A percentile compares a stretch with the other conserved stretches of the same genome.
Conservation (phyloP, 306 rosid species). For the Sicyos edulis region DNA sequence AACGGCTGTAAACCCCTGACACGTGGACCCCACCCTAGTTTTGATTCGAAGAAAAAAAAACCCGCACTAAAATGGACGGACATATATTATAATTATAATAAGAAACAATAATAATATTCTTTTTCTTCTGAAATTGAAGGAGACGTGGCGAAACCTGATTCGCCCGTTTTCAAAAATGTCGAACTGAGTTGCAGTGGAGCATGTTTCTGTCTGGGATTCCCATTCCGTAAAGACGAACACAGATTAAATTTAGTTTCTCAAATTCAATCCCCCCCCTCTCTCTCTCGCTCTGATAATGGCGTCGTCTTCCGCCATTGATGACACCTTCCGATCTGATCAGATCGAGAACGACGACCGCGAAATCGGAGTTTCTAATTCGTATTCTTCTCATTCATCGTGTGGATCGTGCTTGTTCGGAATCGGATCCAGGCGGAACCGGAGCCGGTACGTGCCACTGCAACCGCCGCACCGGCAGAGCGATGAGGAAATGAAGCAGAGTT, state of each 20-base stretch:
- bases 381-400: not conserved
- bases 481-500: conserved; percentile 15
- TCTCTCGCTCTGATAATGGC: not conserved
- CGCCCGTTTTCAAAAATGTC: not conserved
- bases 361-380: conserved; percentile 10
- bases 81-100: too few species aligned
- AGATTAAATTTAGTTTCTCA: not conserved
- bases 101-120: too few species aligned
- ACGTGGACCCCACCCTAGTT: not conserved
- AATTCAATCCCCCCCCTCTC: not conserved
- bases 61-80: not conserved
- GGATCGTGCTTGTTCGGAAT: conserved; percentile 12
- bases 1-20: not conserved
- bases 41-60: not conserved
- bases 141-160: not conserved
- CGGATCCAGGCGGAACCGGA: not conserved
- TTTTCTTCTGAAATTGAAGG: too few species aligned
- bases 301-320: conserved; percentile 4
- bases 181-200: not conserved
- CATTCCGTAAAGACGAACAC: not conserved
- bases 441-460: not conserved
- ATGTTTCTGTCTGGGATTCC: not conserved
- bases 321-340: not conserved
- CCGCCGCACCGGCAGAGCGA: not conserved
- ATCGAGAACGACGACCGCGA: not conserved